Conservation (phyloP, 768 basidiomycete species). For the Xerocomellus chrysenteron region DNA sequence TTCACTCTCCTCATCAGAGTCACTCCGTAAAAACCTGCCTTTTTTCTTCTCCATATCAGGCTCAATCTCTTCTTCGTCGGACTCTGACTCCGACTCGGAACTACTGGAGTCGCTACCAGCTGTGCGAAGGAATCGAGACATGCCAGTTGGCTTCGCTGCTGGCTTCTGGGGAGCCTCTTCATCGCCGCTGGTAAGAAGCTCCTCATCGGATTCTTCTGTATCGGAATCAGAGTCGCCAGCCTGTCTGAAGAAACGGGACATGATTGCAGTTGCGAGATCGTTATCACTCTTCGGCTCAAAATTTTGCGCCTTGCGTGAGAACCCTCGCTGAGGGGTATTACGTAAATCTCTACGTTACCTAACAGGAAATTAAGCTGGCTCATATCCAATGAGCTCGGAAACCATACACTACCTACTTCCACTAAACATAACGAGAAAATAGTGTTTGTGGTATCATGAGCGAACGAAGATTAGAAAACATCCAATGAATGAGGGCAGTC, state of each 20-base stretch:
- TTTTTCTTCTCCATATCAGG: conserved; percentile 43
- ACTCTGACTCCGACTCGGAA: conserved; percentile 53
- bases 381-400: conserved; percentile 14
- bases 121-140: conserved; percentile 77
- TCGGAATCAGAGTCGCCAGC: conserved; percentile 81
- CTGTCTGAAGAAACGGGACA: conserved; percentile 90
- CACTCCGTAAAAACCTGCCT: conserved; percentile 42
- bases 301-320: conserved; percentile 20
- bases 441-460: conserved; percentile 3
- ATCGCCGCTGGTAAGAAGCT: conserved; percentile 69
- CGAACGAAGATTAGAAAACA: conserved; percentile 59
- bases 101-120: conserved; percentile 56
- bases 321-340: conserved; percentile 8
- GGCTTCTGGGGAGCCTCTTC: conserved; percentile 52
- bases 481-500: conserved; percentile 86
- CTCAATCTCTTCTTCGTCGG: conserved; percentile 57
- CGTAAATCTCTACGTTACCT: conserved; percentile 11
- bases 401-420: conserved; percentile 23
- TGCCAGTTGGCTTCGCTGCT: conserved; percentile 36
- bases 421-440: conserved; percentile 7
- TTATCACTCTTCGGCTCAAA: conserved; percentile 23
- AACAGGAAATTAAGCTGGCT: conserved; percentile 3
- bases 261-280: conserved; percentile 34
- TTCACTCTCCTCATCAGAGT: conserved; percentile 50
- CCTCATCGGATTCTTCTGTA: conserved; percentile 71